Percentiles rank a stretch among this genome's conserved stretches.
These are phyloP conservation scores for Vaccinium myrtillus DNA, from an alignment of 148 eudicot genomes.

Conservation along the genomic window DNA sequence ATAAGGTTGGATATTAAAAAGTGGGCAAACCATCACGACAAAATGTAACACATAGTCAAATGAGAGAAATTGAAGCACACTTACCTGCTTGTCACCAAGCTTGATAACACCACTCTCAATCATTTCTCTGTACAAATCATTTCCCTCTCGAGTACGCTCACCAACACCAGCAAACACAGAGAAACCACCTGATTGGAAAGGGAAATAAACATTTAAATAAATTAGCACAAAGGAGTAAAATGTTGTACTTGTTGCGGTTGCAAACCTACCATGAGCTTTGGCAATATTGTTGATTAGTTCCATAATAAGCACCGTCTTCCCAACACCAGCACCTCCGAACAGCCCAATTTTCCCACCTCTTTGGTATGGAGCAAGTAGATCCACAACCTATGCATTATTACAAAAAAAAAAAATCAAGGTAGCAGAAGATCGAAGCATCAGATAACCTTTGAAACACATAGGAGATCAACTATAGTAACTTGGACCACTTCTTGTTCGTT, in stretches of 20 bases:
- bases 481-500: neutral
- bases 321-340: constrained; percentile 50
- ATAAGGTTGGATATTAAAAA: neutral
- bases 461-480: neutral
- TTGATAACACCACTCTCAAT: constrained; percentile 84
- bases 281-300: constrained; percentile 46
- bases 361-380: constrained; percentile 60
- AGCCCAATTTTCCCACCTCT: constrained; percentile 47
- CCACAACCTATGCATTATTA: constrained; percentile 48
- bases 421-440: neutral
- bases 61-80: neutral
- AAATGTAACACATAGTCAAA: neutral
- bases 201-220: neutral
- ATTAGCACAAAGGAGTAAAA: neutral
- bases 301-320: constrained; percentile 39
- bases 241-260: neutral
- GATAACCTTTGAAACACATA: neutral
- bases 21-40: neutral
- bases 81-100: constrained; percentile 73
- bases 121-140: constrained; percentile 80
- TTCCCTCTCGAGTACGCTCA: constrained; percentile 82
- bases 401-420: neutral
- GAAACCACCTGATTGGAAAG: constrained; percentile 65
- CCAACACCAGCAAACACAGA: constrained; percentile 86
- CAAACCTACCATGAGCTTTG: constrained; percentile 34